Evolutionary conservation across 805 yeast genomes (phyloP).

Genomic region (Candida caryicola): DNA sequence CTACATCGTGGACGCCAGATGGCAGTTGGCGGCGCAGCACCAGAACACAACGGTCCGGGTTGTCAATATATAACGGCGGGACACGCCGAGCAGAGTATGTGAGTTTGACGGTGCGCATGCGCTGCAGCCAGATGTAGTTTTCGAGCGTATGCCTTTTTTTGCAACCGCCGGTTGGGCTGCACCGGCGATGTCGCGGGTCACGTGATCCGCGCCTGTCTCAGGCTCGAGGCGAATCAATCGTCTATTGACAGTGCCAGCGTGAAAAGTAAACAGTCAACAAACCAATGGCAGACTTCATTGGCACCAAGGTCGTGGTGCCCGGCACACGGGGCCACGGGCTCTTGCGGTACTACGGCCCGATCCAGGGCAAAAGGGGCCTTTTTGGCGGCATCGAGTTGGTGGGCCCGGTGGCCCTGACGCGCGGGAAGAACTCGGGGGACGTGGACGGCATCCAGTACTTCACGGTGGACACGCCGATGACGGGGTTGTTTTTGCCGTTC

Average conservation of each 20-base stretch:
- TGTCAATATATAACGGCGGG: neutral
- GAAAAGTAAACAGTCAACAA: no score
- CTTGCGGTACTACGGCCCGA: conserved; percentile 67
- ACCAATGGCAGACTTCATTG: conserved; percentile 34
- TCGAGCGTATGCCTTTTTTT: no score
- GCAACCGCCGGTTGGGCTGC: no score
- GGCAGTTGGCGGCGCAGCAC: neutral
- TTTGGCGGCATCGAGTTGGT: conserved; percentile 86
- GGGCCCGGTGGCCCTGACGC: conserved; percentile 52
- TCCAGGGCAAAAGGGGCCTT: conserved; percentile 65
- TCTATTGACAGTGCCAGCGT: no score
- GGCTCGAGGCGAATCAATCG: no score
- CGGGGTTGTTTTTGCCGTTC: conserved; percentile 74
- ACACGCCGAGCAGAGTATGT: no score
- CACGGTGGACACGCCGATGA: conserved; percentile 54
- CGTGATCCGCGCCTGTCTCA: no score
- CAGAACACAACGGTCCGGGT: neutral
- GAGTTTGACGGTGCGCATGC: no score
- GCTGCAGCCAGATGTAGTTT: no score
- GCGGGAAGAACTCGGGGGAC: conserved; percentile 86
- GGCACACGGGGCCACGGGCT: conserved; percentile 66
- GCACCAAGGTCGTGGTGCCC: conserved; percentile 49
- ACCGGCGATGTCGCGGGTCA: no score
- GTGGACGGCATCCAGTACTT: conserved; percentile 73
- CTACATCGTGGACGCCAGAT: neutral